phyloP scores from a whole-genome alignment of 768 basidiomycete species.

The Plicaturopsis crispa region DNA sequence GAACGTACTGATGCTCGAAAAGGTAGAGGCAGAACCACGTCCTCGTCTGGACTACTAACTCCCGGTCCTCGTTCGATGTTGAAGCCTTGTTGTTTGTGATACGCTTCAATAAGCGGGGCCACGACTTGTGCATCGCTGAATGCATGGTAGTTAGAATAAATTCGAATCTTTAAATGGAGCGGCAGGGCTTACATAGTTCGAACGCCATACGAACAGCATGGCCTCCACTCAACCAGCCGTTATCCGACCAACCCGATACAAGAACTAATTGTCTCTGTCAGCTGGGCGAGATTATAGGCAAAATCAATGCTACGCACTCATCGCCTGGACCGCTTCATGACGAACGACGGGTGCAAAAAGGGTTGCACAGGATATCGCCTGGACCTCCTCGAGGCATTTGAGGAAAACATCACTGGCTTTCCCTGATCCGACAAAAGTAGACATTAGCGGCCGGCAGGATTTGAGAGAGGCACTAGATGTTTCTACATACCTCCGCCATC shows the following conservation, averaged over 20 bases:
- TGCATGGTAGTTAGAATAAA: neutral
- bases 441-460: neutral
- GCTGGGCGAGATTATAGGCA: slow-evolving; percentile 1
- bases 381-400: slow-evolving; percentile 78
- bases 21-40: slow-evolving; percentile 94
- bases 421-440: slow-evolving; percentile 31
- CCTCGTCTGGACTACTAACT: slow-evolving; percentile 74
- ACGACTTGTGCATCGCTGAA: slow-evolving; percentile 84
- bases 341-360: slow-evolving; percentile 82
- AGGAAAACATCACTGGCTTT: slow-evolving; percentile 67
- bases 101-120: slow-evolving; percentile 71
- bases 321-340: slow-evolving; percentile 86
- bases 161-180: slow-evolving; percentile 2
- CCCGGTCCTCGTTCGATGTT: slow-evolving; percentile 55
- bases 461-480: too few relatives aligned
- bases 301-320: slow-evolving; percentile 52
- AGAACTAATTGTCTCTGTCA: slow-evolving; percentile 40
- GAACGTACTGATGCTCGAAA: slow-evolving; percentile 85
- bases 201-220: slow-evolving; percentile 98
- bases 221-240: slow-evolving; percentile 91
- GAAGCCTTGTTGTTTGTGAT: slow-evolving; percentile 65
- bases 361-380: slow-evolving; percentile 75
- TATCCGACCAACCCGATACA: slow-evolving; percentile 91
- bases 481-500: slow-evolving; percentile 87
- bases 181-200: slow-evolving; percentile 64